Evolutionary conservation across 2,329 filamentous ascomycete species (phyloP).

Genomic region (Neonectria punicea): DNA sequence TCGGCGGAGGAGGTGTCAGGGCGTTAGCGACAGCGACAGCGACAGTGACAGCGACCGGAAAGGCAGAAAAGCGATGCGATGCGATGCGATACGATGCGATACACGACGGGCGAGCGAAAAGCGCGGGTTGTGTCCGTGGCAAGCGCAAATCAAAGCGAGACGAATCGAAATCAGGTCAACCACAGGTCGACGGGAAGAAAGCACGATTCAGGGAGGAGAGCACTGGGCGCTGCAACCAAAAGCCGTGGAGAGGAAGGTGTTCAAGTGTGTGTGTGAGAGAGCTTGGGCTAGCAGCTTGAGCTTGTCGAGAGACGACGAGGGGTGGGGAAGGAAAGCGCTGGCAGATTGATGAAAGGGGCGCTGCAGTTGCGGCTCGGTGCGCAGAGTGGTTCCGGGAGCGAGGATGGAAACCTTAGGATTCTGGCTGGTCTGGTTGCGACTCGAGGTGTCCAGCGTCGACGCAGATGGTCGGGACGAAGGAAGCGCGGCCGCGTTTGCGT

Average conservation of each 20-base stretch:
- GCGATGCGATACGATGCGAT: not conserved
- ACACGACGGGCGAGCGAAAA: slow-evolving; percentile 6
- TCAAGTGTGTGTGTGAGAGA: slow-evolving; percentile 5
- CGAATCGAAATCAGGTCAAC: slow-evolving; percentile 10
- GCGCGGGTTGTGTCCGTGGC: slow-evolving; percentile 8
- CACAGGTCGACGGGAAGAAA: not conserved
- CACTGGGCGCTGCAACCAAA: slow-evolving; percentile 5
- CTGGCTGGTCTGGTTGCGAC: slow-evolving; percentile 6
- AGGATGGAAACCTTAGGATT: slow-evolving; percentile 12
- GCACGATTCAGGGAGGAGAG: slow-evolving; percentile 17
- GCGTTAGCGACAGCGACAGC: not conserved
- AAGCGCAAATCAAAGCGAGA: not conserved
- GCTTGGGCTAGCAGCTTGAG: not conserved
- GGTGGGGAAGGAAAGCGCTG: slow-evolving; percentile 4
- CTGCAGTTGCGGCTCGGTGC: slow-evolving; percentile 23
- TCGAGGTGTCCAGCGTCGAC: not conserved
- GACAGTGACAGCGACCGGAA: not conserved
- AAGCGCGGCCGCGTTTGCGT: slow-evolving; percentile 24
- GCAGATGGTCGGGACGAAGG: slow-evolving; percentile 11
- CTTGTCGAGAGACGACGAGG: slow-evolving; percentile 18
- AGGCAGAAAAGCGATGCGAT: not conserved
- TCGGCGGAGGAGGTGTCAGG: not conserved
- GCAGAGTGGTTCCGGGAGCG: slow-evolving; percentile 7
- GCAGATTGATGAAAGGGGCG: slow-evolving; percentile 25
- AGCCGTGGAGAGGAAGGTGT: slow-evolving; percentile 15